A percentile compares a stretch with the other conserved stretches of the same genome.
These are phyloP conservation scores for Hypoxylon sp. DNA, from an alignment of 2,329 filamentous ascomycete species.

Conservation along the genomic window DNA sequence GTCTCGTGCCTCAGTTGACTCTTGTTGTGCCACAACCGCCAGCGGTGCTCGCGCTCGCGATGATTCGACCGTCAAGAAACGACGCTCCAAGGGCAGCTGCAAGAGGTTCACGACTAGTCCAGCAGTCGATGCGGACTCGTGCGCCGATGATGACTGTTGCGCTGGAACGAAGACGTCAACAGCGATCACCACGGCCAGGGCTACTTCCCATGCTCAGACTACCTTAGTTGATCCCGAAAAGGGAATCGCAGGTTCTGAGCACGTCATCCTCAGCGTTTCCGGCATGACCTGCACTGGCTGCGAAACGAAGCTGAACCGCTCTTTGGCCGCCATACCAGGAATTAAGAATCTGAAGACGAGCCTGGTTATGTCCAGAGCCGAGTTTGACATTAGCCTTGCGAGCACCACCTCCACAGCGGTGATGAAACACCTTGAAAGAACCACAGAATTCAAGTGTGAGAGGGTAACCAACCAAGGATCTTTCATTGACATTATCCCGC, in stretches of 20 bases:
- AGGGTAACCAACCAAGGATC: constrained; percentile 62
- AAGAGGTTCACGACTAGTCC: too few species aligned
- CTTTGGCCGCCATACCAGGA: constrained; percentile 63
- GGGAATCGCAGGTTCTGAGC: constrained; percentile 58
- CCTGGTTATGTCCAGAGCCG: constrained; percentile 73
- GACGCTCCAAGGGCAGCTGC: too few species aligned
- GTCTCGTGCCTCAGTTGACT: too few species aligned
- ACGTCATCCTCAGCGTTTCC: constrained; percentile 71
- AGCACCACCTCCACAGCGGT: constrained; percentile 59
- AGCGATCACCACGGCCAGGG: too few species aligned
- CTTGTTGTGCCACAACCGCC: too few species aligned
- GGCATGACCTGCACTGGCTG: constrained; percentile 84
- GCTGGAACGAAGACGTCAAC: too few species aligned
- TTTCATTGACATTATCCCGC: constrained; percentile 66
- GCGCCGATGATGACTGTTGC: too few species aligned
- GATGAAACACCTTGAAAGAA: constrained; percentile 66
- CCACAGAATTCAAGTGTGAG: constrained; percentile 75
- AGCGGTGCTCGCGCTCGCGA: too few species aligned
- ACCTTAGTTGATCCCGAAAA: constrained; percentile 41
- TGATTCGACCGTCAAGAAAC: too few species aligned
- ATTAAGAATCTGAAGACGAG: constrained; percentile 73
- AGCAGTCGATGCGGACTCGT: too few species aligned
- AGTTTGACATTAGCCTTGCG: constrained; percentile 71
- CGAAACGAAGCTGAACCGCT: constrained; percentile 72
- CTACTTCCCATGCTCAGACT: too few species aligned